A percentile compares a stretch with the other conserved stretches of the same genome.
Conservation (phyloP, 202 grass and related monocot species). For the Elaeis oleifera region DNA sequence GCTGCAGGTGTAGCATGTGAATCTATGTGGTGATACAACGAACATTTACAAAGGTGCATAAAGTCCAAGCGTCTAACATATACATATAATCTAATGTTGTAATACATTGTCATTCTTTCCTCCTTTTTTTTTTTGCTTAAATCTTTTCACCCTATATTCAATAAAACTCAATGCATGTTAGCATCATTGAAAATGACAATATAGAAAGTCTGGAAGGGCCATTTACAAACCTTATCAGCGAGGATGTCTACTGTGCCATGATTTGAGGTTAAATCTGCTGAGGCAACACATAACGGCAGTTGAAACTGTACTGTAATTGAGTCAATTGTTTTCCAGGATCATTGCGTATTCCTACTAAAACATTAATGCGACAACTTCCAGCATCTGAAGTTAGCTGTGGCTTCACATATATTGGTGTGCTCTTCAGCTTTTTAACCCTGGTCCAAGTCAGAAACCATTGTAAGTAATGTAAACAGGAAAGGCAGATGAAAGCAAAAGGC, state of each 20-base stretch:
- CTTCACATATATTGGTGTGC: constrained; percentile 79
- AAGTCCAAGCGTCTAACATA: too few relatives aligned
- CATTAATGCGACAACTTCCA: constrained; percentile 75
- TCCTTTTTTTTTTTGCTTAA: too few relatives aligned
- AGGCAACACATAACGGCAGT: constrained; percentile 65
- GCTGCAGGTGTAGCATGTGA: too few relatives aligned
- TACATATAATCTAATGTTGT: too few relatives aligned
- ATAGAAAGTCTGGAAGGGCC: not conserved
- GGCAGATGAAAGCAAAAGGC: not conserved
- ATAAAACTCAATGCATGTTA: too few relatives aligned
- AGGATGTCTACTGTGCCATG: constrained; percentile 86
- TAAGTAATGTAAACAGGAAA: not conserved
- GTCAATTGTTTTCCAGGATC: constrained; percentile 92
- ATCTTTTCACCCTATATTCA: too few relatives aligned
- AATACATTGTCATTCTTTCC: too few relatives aligned
- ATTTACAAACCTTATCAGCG: constrained; percentile 60
- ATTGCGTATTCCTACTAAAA: constrained; percentile 74
- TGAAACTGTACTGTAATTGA: constrained; percentile 80
- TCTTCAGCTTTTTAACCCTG: constrained; percentile 91
- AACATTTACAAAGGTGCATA: too few relatives aligned
- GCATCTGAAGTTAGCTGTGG: constrained; percentile 73
- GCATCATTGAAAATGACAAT: too few relatives aligned
- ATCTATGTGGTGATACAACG: too few relatives aligned
- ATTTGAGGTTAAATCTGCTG: constrained; percentile 85
- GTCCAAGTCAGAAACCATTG: constrained; percentile 17